phyloP scores from a whole-genome alignment of 495 filamentous ascomycete genomes.

The Penicillium coprophilum region DNA sequence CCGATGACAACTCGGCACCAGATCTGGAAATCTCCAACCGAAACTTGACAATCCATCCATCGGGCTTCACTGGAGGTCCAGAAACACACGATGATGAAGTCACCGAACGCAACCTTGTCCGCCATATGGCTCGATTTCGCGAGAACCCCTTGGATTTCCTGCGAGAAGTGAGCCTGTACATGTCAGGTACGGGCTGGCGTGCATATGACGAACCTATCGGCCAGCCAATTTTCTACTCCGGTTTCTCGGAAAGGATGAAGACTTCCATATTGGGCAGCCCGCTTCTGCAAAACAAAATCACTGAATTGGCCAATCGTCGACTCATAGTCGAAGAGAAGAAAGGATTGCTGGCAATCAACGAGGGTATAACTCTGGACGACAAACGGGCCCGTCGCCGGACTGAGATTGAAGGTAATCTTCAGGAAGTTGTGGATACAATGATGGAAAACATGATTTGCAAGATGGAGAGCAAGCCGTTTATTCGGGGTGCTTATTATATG shows the following conservation, averaged over 20 bases:
- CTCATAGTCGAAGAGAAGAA: slow-evolving; percentile 72
- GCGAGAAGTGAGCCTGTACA: slow-evolving; percentile 85
- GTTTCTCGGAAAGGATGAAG: slow-evolving; percentile 91
- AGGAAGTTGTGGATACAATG: slow-evolving; percentile 77
- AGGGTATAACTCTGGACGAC: slow-evolving; percentile 41
- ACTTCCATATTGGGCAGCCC: slow-evolving; percentile 67
- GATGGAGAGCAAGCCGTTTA: slow-evolving; percentile 93
- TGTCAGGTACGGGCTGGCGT: slow-evolving; percentile 89
- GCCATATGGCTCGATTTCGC: slow-evolving; percentile 79
- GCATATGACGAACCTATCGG: slow-evolving; percentile 88
- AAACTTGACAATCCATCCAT: slow-evolving; percentile 75
- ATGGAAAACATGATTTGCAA: slow-evolving; percentile 98
- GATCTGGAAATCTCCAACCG: slow-evolving; percentile 81
- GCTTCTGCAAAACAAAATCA: slow-evolving; percentile 70
- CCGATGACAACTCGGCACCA: slow-evolving; percentile 57
- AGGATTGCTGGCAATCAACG: slow-evolving; percentile 59
- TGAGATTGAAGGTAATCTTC: slow-evolving; percentile 61
- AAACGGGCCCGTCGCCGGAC: slow-evolving; percentile 56
- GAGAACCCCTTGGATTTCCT: slow-evolving; percentile 75
- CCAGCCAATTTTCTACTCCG: slow-evolving; percentile 88
- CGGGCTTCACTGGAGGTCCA: slow-evolving; percentile 57
- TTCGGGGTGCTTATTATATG: slow-evolving; percentile 87
- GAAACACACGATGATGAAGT: slow-evolving; percentile 40
- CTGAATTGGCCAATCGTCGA: slow-evolving; percentile 71
- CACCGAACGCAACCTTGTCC: slow-evolving; percentile 72